These are phyloP conservation scores for Rhododendron ovatum DNA, from an alignment of 148 eudicot genomes.

Conservation along the genomic window DNA sequence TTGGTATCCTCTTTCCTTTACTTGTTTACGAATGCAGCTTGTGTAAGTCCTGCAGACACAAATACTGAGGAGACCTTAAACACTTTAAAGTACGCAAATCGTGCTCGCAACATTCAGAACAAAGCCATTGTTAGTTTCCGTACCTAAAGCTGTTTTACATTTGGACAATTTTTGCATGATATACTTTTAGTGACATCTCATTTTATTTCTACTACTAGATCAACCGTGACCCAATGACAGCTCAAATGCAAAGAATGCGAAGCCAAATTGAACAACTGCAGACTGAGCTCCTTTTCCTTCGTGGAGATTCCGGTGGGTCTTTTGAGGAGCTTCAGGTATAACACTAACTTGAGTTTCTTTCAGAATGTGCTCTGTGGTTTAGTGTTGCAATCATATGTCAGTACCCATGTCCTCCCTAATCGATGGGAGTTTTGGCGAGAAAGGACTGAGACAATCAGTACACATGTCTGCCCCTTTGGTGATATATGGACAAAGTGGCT, in stretches of 20 bases:
- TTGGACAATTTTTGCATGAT: background rate
- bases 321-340: slow-evolving; percentile 86
- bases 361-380: background rate
- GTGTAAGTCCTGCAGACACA: slow-evolving; percentile 96
- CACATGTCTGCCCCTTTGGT: background rate
- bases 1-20: background rate
- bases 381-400: background rate
- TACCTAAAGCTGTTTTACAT: background rate
- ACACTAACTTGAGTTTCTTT: background rate
- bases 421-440: background rate
- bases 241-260: slow-evolving; percentile 88
- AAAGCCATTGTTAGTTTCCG: slow-evolving; percentile 80
- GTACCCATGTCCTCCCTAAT: background rate
- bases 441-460: background rate
- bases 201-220: slow-evolving; percentile 42
- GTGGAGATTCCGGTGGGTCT: slow-evolving; percentile 74
- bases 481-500: background rate
- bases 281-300: slow-evolving; percentile 68
- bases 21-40: slow-evolving; percentile 44
- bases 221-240: slow-evolving; percentile 90
- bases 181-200: background rate
- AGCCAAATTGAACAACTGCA: slow-evolving; percentile 92
- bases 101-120: slow-evolving; percentile 97
- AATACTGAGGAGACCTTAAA: slow-evolving; percentile 96
- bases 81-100: slow-evolving; percentile 95